A percentile compares a stretch with the other conserved stretches of the same genome.
Evolutionary conservation across 1,284 basidiomycete species (phyloP).

Genomic region (Naganishia sp.): DNA sequence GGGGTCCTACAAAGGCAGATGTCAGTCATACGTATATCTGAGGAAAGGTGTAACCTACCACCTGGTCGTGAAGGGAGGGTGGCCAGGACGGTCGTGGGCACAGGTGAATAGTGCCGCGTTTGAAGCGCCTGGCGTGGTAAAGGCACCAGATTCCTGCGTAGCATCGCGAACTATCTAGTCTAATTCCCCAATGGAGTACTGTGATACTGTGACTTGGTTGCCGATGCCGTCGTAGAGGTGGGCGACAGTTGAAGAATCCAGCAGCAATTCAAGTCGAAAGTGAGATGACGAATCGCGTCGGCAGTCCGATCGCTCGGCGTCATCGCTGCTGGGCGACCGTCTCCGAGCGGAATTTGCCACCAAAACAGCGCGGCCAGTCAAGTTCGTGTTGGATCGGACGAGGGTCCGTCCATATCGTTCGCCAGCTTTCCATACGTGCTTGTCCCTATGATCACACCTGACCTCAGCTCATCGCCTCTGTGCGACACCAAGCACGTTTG

Average conservation of each 20-base stretch:
- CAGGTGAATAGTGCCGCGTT: constrained; percentile 20
- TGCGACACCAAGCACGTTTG: no score
- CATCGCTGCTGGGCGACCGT: no score
- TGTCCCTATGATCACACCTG: no score
- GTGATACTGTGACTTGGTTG: not conserved
- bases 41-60: not conserved
- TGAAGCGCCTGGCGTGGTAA: constrained; percentile 9
- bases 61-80: constrained; percentile 17
- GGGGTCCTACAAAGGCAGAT: constrained; percentile 2
- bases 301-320: no score
- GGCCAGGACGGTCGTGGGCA: constrained; percentile 9
- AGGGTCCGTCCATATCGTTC: no score
- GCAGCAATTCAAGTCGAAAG: not conserved
- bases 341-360: no score
- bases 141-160: constrained; percentile 1
- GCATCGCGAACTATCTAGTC: not conserved
- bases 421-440: no score
- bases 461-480: no score
- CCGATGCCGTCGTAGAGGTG: not conserved
- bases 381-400: no score
- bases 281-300: constrained; percentile 9
- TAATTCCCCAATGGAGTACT: not conserved
- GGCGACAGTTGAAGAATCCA: not conserved
- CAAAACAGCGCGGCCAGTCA: no score
- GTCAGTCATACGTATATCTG: no score